Evolutionary conservation across 768 basidiomycete genomes (phyloP).

Genomic region (Postia placenta): DNA sequence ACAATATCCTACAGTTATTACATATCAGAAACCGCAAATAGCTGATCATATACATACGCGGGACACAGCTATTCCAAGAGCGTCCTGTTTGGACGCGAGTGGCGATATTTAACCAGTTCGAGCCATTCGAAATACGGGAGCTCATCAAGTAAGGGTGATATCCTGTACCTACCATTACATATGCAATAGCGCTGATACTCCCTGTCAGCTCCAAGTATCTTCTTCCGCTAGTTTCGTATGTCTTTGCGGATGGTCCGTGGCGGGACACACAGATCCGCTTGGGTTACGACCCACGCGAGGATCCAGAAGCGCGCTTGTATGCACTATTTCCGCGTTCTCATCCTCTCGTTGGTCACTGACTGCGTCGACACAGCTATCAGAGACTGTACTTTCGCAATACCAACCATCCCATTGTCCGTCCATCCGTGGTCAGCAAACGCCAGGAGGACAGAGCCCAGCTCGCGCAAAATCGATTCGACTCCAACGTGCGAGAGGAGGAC

Average conservation of each 20-base stretch:
- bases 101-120: constrained; percentile 79
- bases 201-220: constrained; percentile 66
- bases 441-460: constrained; percentile 47
- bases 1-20: background rate
- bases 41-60: background rate
- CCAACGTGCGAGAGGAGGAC: constrained; percentile 10
- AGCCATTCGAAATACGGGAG: constrained; percentile 57
- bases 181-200: background rate
- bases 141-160: constrained; percentile 59
- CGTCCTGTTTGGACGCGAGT: constrained; percentile 89
- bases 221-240: constrained; percentile 77
- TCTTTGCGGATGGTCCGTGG: constrained; percentile 93
- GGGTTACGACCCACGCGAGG: constrained; percentile 83
- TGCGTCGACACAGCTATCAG: constrained; percentile 69
- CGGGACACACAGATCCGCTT: constrained; percentile 83
- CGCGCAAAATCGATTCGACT: constrained; percentile 27
- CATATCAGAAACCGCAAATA: no score
- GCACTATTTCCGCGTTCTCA: constrained; percentile 23
- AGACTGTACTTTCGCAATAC: constrained; percentile 86
- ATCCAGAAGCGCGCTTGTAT: constrained; percentile 70
- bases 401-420: constrained; percentile 72
- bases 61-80: constrained; percentile 53
- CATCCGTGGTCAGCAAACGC: constrained; percentile 67
- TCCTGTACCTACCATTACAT: background rate
- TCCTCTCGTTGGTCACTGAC: background rate